These are phyloP conservation scores for Alternaria arborescens DNA, from an alignment of 2,329 filamentous ascomycete species.

Conservation along the genomic window DNA sequence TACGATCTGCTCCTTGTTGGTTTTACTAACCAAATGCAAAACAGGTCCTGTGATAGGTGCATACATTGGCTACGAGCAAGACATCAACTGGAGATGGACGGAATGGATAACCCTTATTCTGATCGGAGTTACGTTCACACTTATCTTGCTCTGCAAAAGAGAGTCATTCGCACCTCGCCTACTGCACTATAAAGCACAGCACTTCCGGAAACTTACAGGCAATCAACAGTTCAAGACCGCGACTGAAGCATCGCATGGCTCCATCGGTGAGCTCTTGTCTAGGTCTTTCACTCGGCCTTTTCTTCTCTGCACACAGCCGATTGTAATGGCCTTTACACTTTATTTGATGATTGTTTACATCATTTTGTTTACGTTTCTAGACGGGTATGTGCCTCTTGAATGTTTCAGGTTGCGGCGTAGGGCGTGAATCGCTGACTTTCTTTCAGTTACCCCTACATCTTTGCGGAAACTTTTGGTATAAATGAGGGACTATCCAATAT, in stretches of 20 bases:
- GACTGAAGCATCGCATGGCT: constrained; percentile 55
- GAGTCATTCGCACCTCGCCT: constrained; percentile 35
- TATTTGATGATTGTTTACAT: constrained; percentile 65
- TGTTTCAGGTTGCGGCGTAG: background rate
- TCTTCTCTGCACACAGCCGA: constrained; percentile 53
- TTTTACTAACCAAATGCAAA: background rate
- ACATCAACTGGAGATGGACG: constrained; percentile 37
- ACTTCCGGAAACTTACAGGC: constrained; percentile 36
- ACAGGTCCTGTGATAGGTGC: constrained; percentile 57
- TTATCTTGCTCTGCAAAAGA: constrained; percentile 25
- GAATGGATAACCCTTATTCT: constrained; percentile 40
- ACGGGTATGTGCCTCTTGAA: constrained; percentile 54
- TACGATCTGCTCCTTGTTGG: background rate
- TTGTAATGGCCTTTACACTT: constrained; percentile 59
- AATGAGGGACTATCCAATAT: constrained; percentile 43
- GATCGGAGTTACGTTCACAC: constrained; percentile 21
- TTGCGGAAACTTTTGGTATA: background rate
- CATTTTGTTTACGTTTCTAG: constrained; percentile 63
- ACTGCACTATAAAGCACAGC: constrained; percentile 47
- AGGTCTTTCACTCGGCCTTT: constrained; percentile 54
- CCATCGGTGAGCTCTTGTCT: constrained; percentile 39
- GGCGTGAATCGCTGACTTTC: background rate
- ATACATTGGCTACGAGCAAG: constrained; percentile 31
- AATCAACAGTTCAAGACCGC: constrained; percentile 58
- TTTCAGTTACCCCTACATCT: background rate